Evolutionary conservation across 1,284 basidiomycete genomes (phyloP).

Genomic region (Ceraceosorus guamensis): DNA sequence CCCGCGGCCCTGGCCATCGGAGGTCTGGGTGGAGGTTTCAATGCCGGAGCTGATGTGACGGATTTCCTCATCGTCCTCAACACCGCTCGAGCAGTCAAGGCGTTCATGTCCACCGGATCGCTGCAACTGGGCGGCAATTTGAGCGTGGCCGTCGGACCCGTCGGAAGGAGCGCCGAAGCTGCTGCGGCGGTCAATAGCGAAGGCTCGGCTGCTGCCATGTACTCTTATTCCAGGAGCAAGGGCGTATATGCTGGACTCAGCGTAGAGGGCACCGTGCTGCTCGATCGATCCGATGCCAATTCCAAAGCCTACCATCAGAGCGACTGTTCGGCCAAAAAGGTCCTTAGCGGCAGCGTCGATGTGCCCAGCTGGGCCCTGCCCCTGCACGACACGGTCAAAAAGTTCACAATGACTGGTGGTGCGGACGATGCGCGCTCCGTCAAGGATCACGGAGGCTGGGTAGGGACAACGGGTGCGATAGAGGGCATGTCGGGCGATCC

Average conservation of each 20-base stretch:
- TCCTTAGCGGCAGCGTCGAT: conserved; percentile 33
- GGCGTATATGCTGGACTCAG: conserved; percentile 71
- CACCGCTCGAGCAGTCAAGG: conserved; percentile 62
- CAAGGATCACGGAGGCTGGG: too few species aligned
- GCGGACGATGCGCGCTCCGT: too few species aligned
- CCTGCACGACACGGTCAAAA: conserved; percentile 28
- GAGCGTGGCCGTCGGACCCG: conserved; percentile 73
- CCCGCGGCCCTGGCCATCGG: conserved; percentile 93
- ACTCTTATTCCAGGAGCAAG: conserved; percentile 77
- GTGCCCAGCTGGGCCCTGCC: conserved; percentile 23
- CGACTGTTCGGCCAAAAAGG: conserved; percentile 31
- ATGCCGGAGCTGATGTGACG: conserved; percentile 74
- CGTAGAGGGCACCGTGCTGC: conserved; percentile 85
- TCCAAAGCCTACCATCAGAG: conserved; percentile 43
- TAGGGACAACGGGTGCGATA: conserved; percentile 15
- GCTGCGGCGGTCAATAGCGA: conserved; percentile 75
- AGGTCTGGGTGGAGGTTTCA: conserved; percentile 69
- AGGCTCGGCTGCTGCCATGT: conserved; percentile 89
- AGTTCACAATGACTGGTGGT: conserved; percentile 24
- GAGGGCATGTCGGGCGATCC: too few species aligned
- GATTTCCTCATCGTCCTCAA: conserved; percentile 93
- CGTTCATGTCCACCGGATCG: conserved; percentile 91
- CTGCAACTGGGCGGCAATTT: conserved; percentile 65
- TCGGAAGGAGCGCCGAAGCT: conserved; percentile 91
- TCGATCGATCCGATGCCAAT: conserved; percentile 74